A percentile compares a stretch with the other conserved stretches of the same genome.
phyloP scores from a whole-genome alignment of 164 flowering plant species.

The Tetrastigma voinierianum region DNA sequence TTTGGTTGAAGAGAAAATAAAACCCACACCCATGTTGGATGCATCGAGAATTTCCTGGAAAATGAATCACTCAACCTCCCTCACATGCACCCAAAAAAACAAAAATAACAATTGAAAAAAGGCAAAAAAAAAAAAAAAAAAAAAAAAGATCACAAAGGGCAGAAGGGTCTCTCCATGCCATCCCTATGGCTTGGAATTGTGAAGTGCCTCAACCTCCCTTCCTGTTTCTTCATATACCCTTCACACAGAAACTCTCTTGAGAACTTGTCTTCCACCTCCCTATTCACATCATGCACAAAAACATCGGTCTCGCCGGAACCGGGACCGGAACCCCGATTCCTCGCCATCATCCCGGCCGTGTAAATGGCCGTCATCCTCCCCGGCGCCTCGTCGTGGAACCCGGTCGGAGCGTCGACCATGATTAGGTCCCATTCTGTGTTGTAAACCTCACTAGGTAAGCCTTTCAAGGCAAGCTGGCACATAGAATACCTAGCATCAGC shows the following conservation, averaged over 20 bases:
- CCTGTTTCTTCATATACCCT: constrained; percentile 60
- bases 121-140: neutral
- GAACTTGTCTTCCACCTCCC: constrained; percentile 72
- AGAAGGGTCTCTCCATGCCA: constrained; percentile 42
- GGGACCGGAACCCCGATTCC: constrained; percentile 56
- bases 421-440: constrained; percentile 81
- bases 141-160: constrained; percentile 31
- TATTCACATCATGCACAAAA: constrained; percentile 86
- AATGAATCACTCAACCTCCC: neutral
- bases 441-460: constrained; percentile 60
- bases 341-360: constrained; percentile 87
- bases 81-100: neutral
- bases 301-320: constrained; percentile 89
- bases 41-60: neutral
- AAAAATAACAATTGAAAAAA: neutral
- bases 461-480: constrained; percentile 62
- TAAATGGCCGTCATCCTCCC: constrained; percentile 88
- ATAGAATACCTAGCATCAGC: constrained; percentile 44
- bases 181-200: constrained; percentile 60
- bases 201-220: constrained; percentile 74
- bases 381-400: constrained; percentile 79
- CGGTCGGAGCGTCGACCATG: constrained; percentile 95
- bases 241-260: constrained; percentile 77
- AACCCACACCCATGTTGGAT: neutral
- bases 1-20: neutral